These are phyloP conservation scores for Penicillium ochrochloron DNA, from an alignment of 495 filamentous ascomycete species.

Conservation along the genomic window DNA sequence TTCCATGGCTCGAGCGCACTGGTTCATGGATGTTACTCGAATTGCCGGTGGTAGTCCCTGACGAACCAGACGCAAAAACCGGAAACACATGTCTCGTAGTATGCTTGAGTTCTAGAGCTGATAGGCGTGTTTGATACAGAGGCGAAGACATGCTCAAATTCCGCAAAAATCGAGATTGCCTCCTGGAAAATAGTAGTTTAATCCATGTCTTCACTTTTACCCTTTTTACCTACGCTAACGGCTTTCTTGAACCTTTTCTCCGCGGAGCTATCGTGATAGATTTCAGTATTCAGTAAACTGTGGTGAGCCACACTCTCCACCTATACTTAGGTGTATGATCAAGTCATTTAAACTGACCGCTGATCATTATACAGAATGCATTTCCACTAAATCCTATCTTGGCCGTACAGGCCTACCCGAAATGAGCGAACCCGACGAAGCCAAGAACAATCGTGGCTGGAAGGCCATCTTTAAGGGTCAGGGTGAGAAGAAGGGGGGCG, in stretches of 20 bases:
- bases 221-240: neutral
- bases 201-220: neutral
- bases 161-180: conserved; percentile 12
- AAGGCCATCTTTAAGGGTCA: conserved; percentile 23
- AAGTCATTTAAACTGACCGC: neutral
- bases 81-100: conserved; percentile 15
- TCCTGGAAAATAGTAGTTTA: neutral
- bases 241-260: neutral
- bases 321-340: neutral
- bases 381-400: neutral
- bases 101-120: neutral
- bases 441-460: conserved; percentile 23
- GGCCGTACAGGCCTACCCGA: neutral
- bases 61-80: conserved; percentile 32
- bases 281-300: neutral
- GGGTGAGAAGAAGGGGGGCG: conserved; percentile 13
- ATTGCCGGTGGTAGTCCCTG: conserved; percentile 24
- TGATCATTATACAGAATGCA: neutral
- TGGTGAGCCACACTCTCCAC: neutral
- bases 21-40: conserved; percentile 18
- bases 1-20: conserved; percentile 16
- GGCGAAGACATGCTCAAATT: conserved; percentile 17
- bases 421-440: conserved; percentile 15
- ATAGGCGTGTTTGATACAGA: conserved; percentile 24
- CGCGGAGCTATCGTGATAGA: neutral